Percentiles rank a stretch among this genome's conserved stretches.
These are phyloP conservation scores for Cudoniella acicularis DNA, from an alignment of 495 filamentous ascomycete genomes.

Conservation along the genomic window DNA sequence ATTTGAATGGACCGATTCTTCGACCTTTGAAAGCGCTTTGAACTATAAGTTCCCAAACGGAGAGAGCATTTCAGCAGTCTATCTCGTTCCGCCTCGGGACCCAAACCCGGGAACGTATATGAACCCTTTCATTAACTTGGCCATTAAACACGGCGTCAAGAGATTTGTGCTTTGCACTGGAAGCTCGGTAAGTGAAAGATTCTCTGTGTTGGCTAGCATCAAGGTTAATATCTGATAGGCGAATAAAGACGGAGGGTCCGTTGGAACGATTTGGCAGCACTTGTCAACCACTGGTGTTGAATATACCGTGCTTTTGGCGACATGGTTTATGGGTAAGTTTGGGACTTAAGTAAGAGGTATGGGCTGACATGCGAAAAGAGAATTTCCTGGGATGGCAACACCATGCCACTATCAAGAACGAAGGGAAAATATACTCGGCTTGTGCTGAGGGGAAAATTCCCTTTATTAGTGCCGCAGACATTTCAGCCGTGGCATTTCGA, in stretches of 20 bases:
- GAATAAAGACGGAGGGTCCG: slow-evolving; percentile 5
- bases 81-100: slow-evolving; percentile 31
- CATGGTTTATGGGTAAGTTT: slow-evolving; percentile 21
- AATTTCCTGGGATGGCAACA: slow-evolving; percentile 25
- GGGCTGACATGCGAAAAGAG: slow-evolving; percentile 14
- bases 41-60: slow-evolving; percentile 3
- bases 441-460: slow-evolving; percentile 40
- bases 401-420: slow-evolving; percentile 32
- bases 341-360: background rate
- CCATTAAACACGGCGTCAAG: slow-evolving; percentile 32
- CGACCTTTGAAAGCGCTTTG: slow-evolving; percentile 39
- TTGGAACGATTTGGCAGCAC: slow-evolving; percentile 37
- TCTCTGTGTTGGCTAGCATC: no score
- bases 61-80: slow-evolving; percentile 31
- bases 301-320: slow-evolving; percentile 22
- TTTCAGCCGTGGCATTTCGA: slow-evolving; percentile 40
- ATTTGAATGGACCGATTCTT: slow-evolving; percentile 45
- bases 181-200: slow-evolving; percentile 29
- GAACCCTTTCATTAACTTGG: slow-evolving; percentile 34
- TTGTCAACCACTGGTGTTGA: slow-evolving; percentile 36
- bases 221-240: slow-evolving; percentile 9
- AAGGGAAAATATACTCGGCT: slow-evolving; percentile 44
- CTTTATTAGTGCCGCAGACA: slow-evolving; percentile 41
- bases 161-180: slow-evolving; percentile 41
- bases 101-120: slow-evolving; percentile 31